phyloP scores from a whole-genome alignment of 2,329 filamentous ascomycete genomes.

The Beauveria sp. region DNA sequence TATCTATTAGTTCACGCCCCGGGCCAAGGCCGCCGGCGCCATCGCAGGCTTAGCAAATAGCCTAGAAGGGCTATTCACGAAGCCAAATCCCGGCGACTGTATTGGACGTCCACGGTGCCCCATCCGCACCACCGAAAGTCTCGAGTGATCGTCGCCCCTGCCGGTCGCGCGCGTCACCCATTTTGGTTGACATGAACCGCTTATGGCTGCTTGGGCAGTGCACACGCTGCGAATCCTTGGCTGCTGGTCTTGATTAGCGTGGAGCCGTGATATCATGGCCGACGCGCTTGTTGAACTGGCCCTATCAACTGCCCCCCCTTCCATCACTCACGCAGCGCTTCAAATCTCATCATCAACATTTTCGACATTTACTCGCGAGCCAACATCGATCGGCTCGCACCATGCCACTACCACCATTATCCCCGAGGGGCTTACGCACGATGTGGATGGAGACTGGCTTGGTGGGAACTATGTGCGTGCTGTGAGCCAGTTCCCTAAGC shows the following conservation, averaged over 20 bases:
- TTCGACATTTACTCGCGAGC: not conserved
- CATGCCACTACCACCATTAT: slow-evolving; percentile 18
- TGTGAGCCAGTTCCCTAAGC: slow-evolving; percentile 13
- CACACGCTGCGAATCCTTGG: not conserved
- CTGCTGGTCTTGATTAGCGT: not conserved
- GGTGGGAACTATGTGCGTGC: slow-evolving; percentile 26
- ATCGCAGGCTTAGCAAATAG: not conserved
- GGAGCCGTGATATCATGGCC: not conserved
- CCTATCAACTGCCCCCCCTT: not conserved
- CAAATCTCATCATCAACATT: not conserved
- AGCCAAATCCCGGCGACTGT: not conserved
- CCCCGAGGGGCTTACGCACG: slow-evolving; percentile 30
- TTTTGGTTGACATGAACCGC: slow-evolving; percentile 3
- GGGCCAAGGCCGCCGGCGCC: not conserved
- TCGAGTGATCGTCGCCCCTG: slow-evolving; percentile 3
- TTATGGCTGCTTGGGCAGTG: slow-evolving; percentile 4
- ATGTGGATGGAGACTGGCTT: slow-evolving; percentile 26
- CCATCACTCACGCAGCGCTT: not conserved
- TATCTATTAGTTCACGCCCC: not conserved
- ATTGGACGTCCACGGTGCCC: not conserved
- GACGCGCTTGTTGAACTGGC: not conserved
- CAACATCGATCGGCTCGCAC: not conserved
- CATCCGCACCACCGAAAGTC: not conserved
- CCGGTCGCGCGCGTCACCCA: not conserved
- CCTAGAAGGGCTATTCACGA: not conserved